A percentile compares a stretch with the other conserved stretches of the same genome.
These are phyloP conservation scores for Ascoidea rubescens DNA, from an alignment of 805 yeast genomes.

Conservation along the genomic window DNA sequence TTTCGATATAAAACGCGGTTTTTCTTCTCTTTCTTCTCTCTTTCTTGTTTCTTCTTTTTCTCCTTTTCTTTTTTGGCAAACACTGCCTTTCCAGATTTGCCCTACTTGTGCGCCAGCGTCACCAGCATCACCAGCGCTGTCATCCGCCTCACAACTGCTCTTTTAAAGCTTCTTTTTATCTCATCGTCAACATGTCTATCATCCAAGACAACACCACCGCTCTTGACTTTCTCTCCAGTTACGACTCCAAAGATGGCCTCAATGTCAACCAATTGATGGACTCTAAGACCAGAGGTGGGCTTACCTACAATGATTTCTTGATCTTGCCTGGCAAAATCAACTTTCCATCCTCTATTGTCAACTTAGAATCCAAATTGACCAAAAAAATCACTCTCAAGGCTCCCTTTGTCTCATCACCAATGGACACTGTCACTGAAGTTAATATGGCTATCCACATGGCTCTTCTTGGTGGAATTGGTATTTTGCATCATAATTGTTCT, in stretches of 20 bases:
- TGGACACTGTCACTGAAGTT: conserved; percentile 98
- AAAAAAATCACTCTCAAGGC: conserved; percentile 83
- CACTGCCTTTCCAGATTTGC: background rate
- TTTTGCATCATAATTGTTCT: conserved; percentile 93
- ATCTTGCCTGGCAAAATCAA: conserved; percentile 89
- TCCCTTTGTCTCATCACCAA: conserved; percentile 95
- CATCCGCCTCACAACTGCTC: conserved; percentile 33
- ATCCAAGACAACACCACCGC: conserved; percentile 44
- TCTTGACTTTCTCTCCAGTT: conserved; percentile 47
- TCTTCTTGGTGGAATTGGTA: conserved; percentile 96
- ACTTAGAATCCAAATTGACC: conserved; percentile 77
- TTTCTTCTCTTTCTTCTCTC: background rate
- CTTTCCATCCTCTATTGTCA: conserved; percentile 70
- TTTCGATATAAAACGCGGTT: background rate
- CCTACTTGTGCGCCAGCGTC: background rate
- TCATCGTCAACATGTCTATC: conserved; percentile 13
- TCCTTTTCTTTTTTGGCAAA: background rate
- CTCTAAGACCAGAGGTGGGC: conserved; percentile 82
- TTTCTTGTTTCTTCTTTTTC: background rate
- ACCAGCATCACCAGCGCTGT: conserved; percentile 28
- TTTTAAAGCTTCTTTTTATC: background rate
- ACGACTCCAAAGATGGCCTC: conserved; percentile 71
- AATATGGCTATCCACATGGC: conserved; percentile 99
- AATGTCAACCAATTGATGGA: conserved; percentile 78
- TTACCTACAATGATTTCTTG: conserved; percentile 93